These are phyloP conservation scores for Aspergillus biplanus DNA, from an alignment of 495 filamentous ascomycete species.

Conservation along the genomic window DNA sequence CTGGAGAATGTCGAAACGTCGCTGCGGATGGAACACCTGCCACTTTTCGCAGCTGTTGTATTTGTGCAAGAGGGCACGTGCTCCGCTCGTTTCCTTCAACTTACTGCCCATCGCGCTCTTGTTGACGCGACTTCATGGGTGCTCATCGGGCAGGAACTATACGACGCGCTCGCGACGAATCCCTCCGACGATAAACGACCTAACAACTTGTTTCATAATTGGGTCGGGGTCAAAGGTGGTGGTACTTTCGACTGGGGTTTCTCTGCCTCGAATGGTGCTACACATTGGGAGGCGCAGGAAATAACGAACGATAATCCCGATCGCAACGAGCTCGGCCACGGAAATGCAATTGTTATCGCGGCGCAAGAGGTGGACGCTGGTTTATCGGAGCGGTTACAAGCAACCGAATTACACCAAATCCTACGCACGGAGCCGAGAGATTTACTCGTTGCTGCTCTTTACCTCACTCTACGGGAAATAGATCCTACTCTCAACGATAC, in stretches of 20 bases:
- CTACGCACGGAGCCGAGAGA: constrained; percentile 13
- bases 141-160: constrained; percentile 7
- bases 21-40: background rate
- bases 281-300: too few relatives aligned
- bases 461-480: background rate
- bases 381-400: background rate
- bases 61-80: constrained; percentile 19
- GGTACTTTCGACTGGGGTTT: too few relatives aligned
- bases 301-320: too few relatives aligned
- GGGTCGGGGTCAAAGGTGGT: background rate
- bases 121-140: constrained; percentile 13
- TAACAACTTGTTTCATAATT: background rate
- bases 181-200: background rate
- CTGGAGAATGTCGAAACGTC: background rate
- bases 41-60: constrained; percentile 1
- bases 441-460: constrained; percentile 6
- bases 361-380: background rate
- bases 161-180: constrained; percentile 5
- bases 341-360: background rate
- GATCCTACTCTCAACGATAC: background rate
- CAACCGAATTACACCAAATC: background rate
- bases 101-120: constrained; percentile 16
- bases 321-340: too few relatives aligned
- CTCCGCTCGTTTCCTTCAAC: constrained; percentile 9
- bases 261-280: too few relatives aligned